Conservation (phyloP, 176 grass and related monocot genomes). For the Triticum aestivum region DNA sequence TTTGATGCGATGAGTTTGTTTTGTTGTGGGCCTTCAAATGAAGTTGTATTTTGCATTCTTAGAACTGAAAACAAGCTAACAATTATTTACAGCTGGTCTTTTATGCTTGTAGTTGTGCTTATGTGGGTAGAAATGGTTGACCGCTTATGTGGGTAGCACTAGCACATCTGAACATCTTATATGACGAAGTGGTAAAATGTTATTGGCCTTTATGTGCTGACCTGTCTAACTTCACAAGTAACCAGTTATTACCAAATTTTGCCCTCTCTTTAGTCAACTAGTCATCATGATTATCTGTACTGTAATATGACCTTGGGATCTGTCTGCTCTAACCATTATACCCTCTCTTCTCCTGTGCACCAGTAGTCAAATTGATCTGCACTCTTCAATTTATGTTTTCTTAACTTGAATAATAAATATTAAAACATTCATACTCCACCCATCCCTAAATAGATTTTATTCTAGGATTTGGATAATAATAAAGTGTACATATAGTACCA, state of each 20-base stretch:
- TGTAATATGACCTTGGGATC: neutral
- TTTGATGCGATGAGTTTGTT: neutral
- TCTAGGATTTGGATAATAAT: neutral
- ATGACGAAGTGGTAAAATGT: neutral
- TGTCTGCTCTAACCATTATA: neutral
- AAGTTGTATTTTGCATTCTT: conserved; percentile 1
- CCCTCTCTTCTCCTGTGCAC: neutral
- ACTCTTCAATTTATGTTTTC: conserved; percentile 2
- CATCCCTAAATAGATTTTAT: neutral
- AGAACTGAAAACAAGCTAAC: neutral
- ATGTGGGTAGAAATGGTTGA: neutral
- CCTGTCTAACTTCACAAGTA: conserved; percentile 9
- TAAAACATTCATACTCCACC: neutral
- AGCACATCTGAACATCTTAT: neutral
- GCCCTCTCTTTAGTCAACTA: neutral
- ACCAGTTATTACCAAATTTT: neutral
- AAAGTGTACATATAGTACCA: neutral
- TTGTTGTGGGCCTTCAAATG: neutral
- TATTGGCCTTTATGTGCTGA: neutral
- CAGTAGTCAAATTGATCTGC: conserved; percentile 1
- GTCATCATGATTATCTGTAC: neutral
- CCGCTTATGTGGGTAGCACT: neutral
- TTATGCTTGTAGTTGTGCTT: neutral
- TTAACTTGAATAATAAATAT: neutral
- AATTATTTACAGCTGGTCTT: neutral